A percentile compares a stretch with the other conserved stretches of the same genome.
Evolutionary conservation across 2,329 filamentous ascomycete species (phyloP).

Genomic region (Trichoderma guizhouense): DNA sequence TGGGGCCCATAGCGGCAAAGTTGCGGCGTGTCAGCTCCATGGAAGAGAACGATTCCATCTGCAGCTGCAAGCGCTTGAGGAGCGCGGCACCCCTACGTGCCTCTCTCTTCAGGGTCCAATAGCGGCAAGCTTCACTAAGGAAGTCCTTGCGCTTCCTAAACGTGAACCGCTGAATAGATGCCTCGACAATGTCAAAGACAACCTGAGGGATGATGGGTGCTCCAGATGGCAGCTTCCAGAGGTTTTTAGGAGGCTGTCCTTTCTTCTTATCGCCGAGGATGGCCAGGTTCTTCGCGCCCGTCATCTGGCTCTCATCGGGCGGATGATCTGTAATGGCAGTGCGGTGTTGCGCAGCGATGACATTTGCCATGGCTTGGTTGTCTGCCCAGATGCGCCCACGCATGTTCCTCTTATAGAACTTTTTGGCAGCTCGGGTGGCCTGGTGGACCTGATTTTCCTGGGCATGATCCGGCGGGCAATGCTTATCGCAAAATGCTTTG

Average conservation of each 20-base stretch:
- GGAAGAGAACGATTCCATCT: constrained; percentile 93
- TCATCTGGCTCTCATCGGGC: constrained; percentile 77
- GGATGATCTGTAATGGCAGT: constrained; percentile 64
- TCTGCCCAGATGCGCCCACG: constrained; percentile 88
- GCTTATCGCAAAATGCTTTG: constrained; percentile 94
- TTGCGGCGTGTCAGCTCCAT: constrained; percentile 96
- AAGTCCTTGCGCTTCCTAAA: constrained; percentile 85
- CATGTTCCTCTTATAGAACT: constrained; percentile 88
- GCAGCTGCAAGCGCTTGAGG: constrained; percentile 86
- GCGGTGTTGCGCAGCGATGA: constrained; percentile 70
- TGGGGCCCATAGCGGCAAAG: constrained; percentile 90
- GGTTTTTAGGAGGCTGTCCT: constrained; percentile 46
- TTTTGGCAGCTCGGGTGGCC: constrained; percentile 78
- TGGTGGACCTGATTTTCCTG: constrained; percentile 79
- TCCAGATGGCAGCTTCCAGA: constrained; percentile 92
- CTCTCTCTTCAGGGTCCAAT: constrained; percentile 97
- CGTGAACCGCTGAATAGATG: constrained; percentile 76
- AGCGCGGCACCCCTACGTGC: constrained; percentile 86
- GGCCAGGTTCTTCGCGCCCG: constrained; percentile 75
- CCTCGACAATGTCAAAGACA: constrained; percentile 81
- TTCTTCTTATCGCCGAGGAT: constrained; percentile 74
- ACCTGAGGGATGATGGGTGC: constrained; percentile 90
- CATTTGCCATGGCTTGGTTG: constrained; percentile 77
- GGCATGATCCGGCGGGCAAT: constrained; percentile 85
- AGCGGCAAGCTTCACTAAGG: constrained; percentile 87